phyloP scores from a whole-genome alignment of 441 rosid genomes.

The Aquilaria agallochum region DNA sequence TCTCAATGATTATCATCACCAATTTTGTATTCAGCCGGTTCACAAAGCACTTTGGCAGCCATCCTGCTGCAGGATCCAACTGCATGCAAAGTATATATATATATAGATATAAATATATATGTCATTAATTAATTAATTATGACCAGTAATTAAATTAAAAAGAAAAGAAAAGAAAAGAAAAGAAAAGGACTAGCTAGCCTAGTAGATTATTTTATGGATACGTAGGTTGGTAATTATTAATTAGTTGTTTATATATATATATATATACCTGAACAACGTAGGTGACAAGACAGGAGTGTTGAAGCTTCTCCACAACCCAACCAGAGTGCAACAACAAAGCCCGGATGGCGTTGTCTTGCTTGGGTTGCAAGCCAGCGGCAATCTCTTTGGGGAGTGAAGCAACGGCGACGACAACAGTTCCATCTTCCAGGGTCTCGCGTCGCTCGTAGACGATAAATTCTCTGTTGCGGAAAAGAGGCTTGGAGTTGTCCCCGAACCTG shows the following conservation, averaged over 20 bases:
- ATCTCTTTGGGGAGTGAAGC: slow-evolving; percentile 81
- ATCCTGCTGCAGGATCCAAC: slow-evolving; percentile 89
- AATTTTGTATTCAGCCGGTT: slow-evolving; percentile 72
- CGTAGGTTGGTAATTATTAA: too few relatives aligned
- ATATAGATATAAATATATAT: too few relatives aligned
- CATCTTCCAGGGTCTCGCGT: slow-evolving; percentile 81
- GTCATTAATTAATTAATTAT: background rate
- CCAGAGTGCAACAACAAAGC: slow-evolving; percentile 75
- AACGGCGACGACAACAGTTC: slow-evolving; percentile 74
- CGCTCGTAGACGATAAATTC: slow-evolving; percentile 81
- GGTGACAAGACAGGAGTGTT: slow-evolving; percentile 65
- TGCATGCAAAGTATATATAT: slow-evolving; percentile 12
- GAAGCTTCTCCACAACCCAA: slow-evolving; percentile 83
- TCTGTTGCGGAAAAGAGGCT: slow-evolving; percentile 68
- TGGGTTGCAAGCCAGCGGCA: slow-evolving; percentile 71
- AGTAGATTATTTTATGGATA: too few relatives aligned
- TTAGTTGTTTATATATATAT: too few relatives aligned
- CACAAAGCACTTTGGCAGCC: slow-evolving; percentile 79
- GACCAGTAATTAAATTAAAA: background rate
- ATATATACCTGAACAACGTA: slow-evolving; percentile 63
- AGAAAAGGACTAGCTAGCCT: too few relatives aligned
- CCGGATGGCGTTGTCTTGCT: slow-evolving; percentile 57
- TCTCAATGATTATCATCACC: slow-evolving; percentile 61
- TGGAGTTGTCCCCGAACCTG: slow-evolving; percentile 66
- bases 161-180: background rate